Conservation (phyloP, 108 stramenopile species). For the Fragilaria radians region DNA sequence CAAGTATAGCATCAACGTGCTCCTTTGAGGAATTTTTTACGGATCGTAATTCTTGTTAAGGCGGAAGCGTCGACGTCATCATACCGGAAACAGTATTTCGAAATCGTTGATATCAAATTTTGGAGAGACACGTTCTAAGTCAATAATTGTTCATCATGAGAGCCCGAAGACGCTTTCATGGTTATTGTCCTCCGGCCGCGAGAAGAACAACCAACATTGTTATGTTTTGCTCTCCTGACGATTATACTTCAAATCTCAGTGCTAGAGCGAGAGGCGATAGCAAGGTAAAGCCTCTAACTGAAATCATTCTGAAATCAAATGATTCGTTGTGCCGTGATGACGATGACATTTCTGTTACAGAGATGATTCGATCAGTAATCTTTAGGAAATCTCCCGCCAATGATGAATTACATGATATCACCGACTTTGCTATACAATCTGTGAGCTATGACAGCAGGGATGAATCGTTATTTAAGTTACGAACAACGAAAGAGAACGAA, state of each 20-base stretch:
- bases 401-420: neutral
- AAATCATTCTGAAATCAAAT: neutral
- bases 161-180: neutral
- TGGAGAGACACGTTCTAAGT: no score
- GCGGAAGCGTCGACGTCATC: no score
- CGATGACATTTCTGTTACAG: neutral
- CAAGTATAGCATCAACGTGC: no score
- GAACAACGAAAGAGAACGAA: neutral
- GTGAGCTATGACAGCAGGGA: conserved; percentile 5
- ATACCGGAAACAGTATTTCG: no score
- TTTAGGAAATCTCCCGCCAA: neutral
- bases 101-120: no score
- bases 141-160: neutral
- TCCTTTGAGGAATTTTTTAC: no score
- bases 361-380: neutral
- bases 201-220: neutral
- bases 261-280: neutral
- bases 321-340: neutral
- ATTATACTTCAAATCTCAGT: neutral
- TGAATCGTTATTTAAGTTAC: neutral
- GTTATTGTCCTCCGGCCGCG: neutral
- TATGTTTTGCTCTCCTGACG: neutral
- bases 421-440: neutral
- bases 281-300: neutral
- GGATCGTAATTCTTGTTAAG: no score